phyloP scores from a whole-genome alignment of 2,329 filamentous ascomycete species.

The Lasiodiplodia citricola region DNA sequence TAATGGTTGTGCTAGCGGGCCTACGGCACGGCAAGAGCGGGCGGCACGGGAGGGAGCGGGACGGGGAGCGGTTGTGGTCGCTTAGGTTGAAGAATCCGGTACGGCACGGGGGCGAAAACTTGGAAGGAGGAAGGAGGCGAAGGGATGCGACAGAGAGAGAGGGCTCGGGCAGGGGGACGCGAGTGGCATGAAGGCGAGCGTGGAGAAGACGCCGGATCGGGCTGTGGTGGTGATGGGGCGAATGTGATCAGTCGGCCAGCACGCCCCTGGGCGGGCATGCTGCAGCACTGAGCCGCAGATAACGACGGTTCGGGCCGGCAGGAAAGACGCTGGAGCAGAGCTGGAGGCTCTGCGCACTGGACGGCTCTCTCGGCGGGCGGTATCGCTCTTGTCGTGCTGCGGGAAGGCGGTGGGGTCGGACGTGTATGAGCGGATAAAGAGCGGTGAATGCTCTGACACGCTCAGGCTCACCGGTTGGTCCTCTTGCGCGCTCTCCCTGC shows the following conservation, averaged over 20 bases:
- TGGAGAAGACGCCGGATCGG: slow-evolving; percentile 8
- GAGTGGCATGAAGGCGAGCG: neutral
- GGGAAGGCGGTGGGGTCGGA: slow-evolving; percentile 7
- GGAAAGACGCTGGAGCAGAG: neutral
- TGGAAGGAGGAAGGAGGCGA: neutral
- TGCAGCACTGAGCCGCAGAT: slow-evolving; percentile 9
- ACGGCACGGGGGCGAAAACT: neutral
- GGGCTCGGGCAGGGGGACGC: neutral
- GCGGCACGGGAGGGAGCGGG: slow-evolving; percentile 23
- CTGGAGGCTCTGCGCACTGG: slow-evolving; percentile 22
- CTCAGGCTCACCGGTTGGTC: slow-evolving; percentile 17
- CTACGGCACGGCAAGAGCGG: slow-evolving; percentile 23
- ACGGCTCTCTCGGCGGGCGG: slow-evolving; percentile 8
- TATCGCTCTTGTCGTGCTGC: slow-evolving; percentile 5
- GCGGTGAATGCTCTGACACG: slow-evolving; percentile 13
- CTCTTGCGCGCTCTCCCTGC: neutral
- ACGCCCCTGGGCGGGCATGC: slow-evolving; percentile 1
- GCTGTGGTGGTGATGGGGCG: neutral
- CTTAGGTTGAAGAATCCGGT: neutral
- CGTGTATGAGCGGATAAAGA: slow-evolving; percentile 3
- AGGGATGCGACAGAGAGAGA: neutral
- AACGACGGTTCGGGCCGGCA: slow-evolving; percentile 18
- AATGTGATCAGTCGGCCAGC: slow-evolving; percentile 12
- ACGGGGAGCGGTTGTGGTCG: slow-evolving; percentile 3
- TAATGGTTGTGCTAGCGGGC: neutral